Percentiles rank a stretch among this genome's conserved stretches.
phyloP scores from a whole-genome alignment of 148 eudicot species.

The Heliosperma pusillum region DNA sequence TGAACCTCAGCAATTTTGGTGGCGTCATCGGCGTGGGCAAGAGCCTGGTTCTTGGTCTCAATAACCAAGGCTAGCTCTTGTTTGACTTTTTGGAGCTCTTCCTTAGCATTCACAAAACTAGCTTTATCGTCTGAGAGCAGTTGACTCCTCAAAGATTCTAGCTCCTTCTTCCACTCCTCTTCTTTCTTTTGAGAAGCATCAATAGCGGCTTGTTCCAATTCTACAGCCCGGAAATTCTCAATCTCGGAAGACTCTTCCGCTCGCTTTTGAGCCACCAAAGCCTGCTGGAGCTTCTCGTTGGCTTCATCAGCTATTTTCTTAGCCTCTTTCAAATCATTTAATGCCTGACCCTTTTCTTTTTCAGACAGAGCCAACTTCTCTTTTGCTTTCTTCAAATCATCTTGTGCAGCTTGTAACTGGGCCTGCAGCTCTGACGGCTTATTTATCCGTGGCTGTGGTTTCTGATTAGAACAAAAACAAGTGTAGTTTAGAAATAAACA shows the following conservation, averaged over 20 bases:
- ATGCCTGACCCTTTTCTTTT: conserved; percentile 67
- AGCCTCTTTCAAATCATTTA: conserved; percentile 58
- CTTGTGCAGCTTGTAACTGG: conserved; percentile 56
- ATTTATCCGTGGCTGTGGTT: conserved; percentile 51
- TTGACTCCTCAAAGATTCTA: conserved; percentile 66
- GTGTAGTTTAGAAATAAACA: conserved; percentile 7
- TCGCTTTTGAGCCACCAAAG: conserved; percentile 72
- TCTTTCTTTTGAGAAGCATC: conserved; percentile 88
- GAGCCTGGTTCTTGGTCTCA: conserved; percentile 71
- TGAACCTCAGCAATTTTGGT: conserved; percentile 76
- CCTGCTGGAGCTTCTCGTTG: conserved; percentile 71
- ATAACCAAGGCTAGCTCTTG: conserved; percentile 58
- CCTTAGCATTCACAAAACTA: not conserved
- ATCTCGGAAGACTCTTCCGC: conserved; percentile 51
- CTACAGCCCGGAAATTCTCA: not conserved
- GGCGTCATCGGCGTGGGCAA: conserved; percentile 79
- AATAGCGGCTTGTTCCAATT: conserved; percentile 1
- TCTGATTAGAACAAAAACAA: conserved; percentile 37
- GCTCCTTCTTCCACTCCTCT: conserved; percentile 71
- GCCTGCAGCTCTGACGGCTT: conserved; percentile 76
- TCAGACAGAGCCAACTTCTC: conserved; percentile 61
- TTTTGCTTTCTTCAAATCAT: conserved; percentile 74
- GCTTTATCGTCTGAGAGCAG: conserved; percentile 43
- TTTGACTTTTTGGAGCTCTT: conserved; percentile 66
- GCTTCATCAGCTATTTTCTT: conserved; percentile 70